Evolutionary conservation across 306 rosid species (phyloP), one percentile per base, ranked within the genome.

Genomic region (Vicia sativa): DNA sequence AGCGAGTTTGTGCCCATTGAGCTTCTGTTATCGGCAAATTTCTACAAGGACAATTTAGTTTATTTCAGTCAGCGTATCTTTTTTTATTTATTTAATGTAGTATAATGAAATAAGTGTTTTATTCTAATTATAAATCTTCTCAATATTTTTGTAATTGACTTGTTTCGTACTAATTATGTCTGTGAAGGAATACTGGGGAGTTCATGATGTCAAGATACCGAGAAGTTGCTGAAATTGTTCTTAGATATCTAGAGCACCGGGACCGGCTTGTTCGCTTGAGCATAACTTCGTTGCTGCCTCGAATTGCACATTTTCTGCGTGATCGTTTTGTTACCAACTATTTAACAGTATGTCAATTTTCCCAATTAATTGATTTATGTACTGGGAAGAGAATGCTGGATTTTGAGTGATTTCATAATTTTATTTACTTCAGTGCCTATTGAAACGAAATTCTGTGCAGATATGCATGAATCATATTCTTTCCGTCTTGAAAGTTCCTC

Each of bases 161-260:
- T 57, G 11, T 65, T 28, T 59, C 29, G 55, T 41, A 53, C 48
- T 80, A 52, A 54, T 70, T 68, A 54, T 71, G 59, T 65, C 23
- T 84, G 68, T 59, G 74, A 82, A 93, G 99, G 96, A 93, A 93
- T 77, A 90, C 99, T 2, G 99, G 99, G 53, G 99, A 93, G 75
- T 93, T 93, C 73, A 93, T 93, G 99, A 93, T 93, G 99, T 90
- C 99, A 71, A 88, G 99, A 82, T 93, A 93, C 60, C 88, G 96
- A 66, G 99, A 93, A 88, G 98, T 93, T 83, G 97, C 98, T 0
- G 97, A 90, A 10, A 93, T 90, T 82, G 99, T 93, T 81, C 90
- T 93, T 18, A 85, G 95, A 77, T 93, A 93, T 80, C 84, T 93
- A 39, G 96, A 93, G 42, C 92, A 93, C 66, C 87, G 96, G 52